Percentiles rank a stretch among this genome's conserved stretches.
These are phyloP conservation scores for Neurospora sublineolata DNA, from an alignment of 495 filamentous ascomycete species.

Conservation along the genomic window DNA sequence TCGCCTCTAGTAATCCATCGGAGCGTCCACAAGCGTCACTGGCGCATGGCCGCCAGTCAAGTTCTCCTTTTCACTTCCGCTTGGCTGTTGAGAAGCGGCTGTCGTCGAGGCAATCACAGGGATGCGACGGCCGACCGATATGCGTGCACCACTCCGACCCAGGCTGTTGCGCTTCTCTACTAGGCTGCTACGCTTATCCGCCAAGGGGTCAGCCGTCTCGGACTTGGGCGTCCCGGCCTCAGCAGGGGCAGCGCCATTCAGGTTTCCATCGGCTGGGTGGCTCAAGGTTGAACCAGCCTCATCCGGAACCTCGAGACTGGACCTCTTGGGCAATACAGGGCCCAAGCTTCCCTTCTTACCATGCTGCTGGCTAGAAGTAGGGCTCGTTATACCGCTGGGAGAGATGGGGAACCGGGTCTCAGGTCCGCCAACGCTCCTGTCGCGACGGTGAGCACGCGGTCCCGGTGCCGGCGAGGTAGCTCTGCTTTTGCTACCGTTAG, in stretches of 20 bases:
- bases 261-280: slow-evolving; percentile 32
- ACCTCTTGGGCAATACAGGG: slow-evolving; percentile 29
- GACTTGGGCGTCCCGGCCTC: slow-evolving; percentile 23
- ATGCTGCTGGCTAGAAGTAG: slow-evolving; percentile 36
- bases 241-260: slow-evolving; percentile 22
- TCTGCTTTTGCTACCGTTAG: slow-evolving; percentile 46
- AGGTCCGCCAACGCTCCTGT: slow-evolving; percentile 68
- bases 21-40: slow-evolving; percentile 21
- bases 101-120: slow-evolving; percentile 11
- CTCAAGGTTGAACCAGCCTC: slow-evolving; percentile 23
- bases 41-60: slow-evolving; percentile 5
- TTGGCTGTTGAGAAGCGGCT: slow-evolving; percentile 1
- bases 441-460: slow-evolving; percentile 51
- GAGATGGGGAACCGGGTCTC: slow-evolving; percentile 80
- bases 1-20: slow-evolving; percentile 26
- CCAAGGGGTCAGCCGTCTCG: slow-evolving; percentile 21
- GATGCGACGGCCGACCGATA: slow-evolving; percentile 31
- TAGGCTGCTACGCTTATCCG: slow-evolving; percentile 24
- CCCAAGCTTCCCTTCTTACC: slow-evolving; percentile 31
- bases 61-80: not conserved
- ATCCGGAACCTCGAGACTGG: slow-evolving; percentile 37
- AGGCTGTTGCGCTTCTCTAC: slow-evolving; percentile 43
- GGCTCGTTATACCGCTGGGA: slow-evolving; percentile 45
- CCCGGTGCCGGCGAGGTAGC: slow-evolving; percentile 63
- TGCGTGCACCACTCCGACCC: slow-evolving; percentile 31